These are phyloP conservation scores for Venturia aucupariae DNA, from an alignment of 2,329 filamentous ascomycete genomes.

Conservation along the genomic window DNA sequence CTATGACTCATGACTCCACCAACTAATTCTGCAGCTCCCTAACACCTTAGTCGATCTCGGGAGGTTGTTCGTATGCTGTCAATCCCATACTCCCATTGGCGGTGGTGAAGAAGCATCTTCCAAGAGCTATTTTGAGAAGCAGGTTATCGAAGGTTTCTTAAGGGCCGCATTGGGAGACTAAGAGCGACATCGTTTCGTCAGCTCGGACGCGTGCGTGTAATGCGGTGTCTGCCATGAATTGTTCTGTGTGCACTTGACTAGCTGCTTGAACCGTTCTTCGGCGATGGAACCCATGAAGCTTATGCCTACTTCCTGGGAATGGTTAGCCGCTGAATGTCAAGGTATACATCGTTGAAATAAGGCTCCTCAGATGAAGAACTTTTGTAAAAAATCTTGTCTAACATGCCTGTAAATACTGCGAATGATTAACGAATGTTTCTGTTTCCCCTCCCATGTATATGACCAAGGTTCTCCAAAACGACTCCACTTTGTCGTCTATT, in stretches of 20 bases:
- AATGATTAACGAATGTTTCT: not conserved
- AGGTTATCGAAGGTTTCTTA: not conserved
- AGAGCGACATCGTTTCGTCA: not conserved
- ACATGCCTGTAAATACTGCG: not conserved
- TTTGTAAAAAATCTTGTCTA: not conserved
- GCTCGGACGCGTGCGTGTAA: not conserved
- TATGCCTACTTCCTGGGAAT: not conserved
- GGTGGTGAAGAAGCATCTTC: conserved; percentile 9
- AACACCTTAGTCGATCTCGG: not conserved
- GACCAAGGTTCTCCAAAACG: not conserved
- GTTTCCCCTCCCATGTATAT: conserved; percentile 5
- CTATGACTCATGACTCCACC: not conserved
- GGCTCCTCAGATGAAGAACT: too few relatives aligned
- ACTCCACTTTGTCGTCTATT: conserved; percentile 1
- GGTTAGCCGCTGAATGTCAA: too few relatives aligned
- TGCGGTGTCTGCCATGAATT: not conserved
- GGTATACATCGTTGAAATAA: too few relatives aligned
- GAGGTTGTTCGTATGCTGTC: conserved; percentile 2
- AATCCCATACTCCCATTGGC: conserved; percentile 2
- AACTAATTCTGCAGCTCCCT: not conserved
- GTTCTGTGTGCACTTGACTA: not conserved
- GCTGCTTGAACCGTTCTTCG: conserved; percentile 8
- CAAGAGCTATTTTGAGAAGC: not conserved
- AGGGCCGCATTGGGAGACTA: not conserved
- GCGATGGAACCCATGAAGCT: not conserved